phyloP scores from a whole-genome alignment of 768 basidiomycete species.

The Asterophora lycoperdoides region DNA sequence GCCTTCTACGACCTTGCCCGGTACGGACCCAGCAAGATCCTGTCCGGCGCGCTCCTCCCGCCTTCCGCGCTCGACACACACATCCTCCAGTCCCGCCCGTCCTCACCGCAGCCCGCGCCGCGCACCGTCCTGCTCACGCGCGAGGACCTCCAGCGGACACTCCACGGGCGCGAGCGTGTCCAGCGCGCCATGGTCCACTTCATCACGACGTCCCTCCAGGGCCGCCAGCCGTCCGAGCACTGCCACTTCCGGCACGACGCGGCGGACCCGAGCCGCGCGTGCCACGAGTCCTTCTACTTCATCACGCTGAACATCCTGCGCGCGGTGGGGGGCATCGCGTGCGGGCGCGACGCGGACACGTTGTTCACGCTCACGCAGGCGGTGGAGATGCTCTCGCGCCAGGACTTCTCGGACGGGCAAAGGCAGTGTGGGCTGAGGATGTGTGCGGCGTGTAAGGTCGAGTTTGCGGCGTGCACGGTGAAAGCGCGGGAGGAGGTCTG shows the following conservation, averaged over 20 bases:
- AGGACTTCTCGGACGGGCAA: conserved; percentile 65
- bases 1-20: conserved; percentile 74
- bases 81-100: conserved; percentile 8
- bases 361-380: conserved; percentile 66
- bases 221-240: conserved; percentile 41
- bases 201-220: conserved; percentile 50
- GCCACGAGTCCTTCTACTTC: conserved; percentile 70
- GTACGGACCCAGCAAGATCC: conserved; percentile 67
- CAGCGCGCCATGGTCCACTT: conserved; percentile 63
- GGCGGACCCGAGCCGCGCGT: conserved; percentile 34
- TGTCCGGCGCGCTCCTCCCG: conserved; percentile 43
- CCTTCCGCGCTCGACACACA: conserved; percentile 28
- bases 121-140: conserved; percentile 14
- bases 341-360: conserved; percentile 71
- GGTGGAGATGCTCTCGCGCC: conserved; percentile 65
- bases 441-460: conserved; percentile 48
- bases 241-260: conserved; percentile 41
- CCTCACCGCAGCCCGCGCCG: conserved; percentile 31
- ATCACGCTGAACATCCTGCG: conserved; percentile 71
- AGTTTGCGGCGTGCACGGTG: conserved; percentile 35
- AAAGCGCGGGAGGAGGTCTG: conserved; percentile 57
- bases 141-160: conserved; percentile 32
- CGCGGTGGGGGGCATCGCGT: conserved; percentile 65
- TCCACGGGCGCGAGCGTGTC: conserved; percentile 61
- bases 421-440: conserved; percentile 48